Evolutionary conservation across 257 asterid species (phyloP).

Genomic region (Leptodermis oblonga): DNA sequence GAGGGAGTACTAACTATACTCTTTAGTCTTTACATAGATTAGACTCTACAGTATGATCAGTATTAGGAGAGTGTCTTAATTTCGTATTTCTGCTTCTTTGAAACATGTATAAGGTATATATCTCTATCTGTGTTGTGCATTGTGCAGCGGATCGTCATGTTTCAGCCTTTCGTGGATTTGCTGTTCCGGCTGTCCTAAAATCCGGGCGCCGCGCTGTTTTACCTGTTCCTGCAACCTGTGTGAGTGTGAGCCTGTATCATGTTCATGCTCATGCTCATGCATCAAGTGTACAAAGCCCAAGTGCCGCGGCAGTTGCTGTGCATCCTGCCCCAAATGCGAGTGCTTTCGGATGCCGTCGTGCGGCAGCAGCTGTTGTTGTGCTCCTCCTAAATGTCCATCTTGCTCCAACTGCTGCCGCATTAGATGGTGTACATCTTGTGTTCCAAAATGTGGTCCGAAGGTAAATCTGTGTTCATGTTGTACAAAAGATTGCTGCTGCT

Average conservation of each 20-base stretch:
- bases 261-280: constrained; percentile 25
- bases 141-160: constrained; percentile 52
- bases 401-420: constrained; percentile 24
- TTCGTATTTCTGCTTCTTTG: background rate
- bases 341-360: constrained; percentile 45
- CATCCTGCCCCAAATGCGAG: constrained; percentile 27
- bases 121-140: background rate
- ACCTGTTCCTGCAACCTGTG: constrained; percentile 26
- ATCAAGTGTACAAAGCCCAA: constrained; percentile 41
- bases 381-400: constrained; percentile 31
- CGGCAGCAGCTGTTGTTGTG: constrained; percentile 26
- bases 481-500: constrained; percentile 43
- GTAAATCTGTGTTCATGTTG: constrained; percentile 48
- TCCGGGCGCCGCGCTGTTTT: constrained; percentile 29
- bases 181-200: constrained; percentile 35
- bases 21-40: background rate
- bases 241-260: constrained; percentile 29
- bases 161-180: constrained; percentile 49
- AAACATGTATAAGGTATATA: background rate
- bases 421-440: constrained; percentile 23
- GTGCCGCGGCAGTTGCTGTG: constrained; percentile 29
- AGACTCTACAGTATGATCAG: background rate
- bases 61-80: background rate
- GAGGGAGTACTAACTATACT: too few species aligned
- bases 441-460: constrained; percentile 34